Evolutionary conservation across 192 early-diverging fungal species (phyloP).

Genomic region (Oehlia diaphana): DNA sequence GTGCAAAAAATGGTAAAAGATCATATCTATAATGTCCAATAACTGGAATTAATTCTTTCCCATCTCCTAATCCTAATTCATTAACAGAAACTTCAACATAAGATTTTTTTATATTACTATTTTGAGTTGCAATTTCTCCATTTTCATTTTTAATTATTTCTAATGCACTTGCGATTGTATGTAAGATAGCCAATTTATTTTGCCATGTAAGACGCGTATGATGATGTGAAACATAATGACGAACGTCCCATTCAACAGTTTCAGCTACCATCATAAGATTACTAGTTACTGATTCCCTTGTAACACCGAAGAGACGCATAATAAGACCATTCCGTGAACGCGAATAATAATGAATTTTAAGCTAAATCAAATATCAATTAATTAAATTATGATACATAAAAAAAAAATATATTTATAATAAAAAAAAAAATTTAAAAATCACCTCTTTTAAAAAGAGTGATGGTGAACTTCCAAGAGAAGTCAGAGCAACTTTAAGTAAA

Average conservation of each 20-base stretch:
- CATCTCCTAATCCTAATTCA: slow-evolving; percentile 20
- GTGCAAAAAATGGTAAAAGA: slow-evolving; percentile 16
- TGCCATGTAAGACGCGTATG: slow-evolving; percentile 15
- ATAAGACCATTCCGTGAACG: slow-evolving; percentile 16
- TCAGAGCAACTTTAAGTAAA: slow-evolving; percentile 19
- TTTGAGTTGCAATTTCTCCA: not conserved
- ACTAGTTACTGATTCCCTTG: slow-evolving; percentile 1
- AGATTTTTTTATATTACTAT: slow-evolving; percentile 7
- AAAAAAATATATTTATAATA: not conserved
- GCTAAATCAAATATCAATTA: not conserved
- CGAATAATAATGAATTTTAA: slow-evolving; percentile 17
- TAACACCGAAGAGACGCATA: slow-evolving; percentile 21
- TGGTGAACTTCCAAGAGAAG: not conserved
- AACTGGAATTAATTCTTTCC: slow-evolving; percentile 20
- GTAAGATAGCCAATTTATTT: slow-evolving; percentile 17
- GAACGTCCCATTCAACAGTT: slow-evolving; percentile 27
- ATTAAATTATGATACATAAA: not conserved
- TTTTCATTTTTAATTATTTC: not conserved
- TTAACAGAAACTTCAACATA: slow-evolving; percentile 21
- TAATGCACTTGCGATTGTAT: not conserved
- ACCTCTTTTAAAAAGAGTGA: slow-evolving; percentile 11
- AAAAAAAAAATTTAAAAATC: not conserved
- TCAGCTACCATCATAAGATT: slow-evolving; percentile 27
- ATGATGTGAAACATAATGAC: slow-evolving; percentile 30
- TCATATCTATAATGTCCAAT: slow-evolving; percentile 26